phyloP scores from a whole-genome alignment of 2,329 filamentous ascomycete genomes.

The Penicillium sp. region DNA sequence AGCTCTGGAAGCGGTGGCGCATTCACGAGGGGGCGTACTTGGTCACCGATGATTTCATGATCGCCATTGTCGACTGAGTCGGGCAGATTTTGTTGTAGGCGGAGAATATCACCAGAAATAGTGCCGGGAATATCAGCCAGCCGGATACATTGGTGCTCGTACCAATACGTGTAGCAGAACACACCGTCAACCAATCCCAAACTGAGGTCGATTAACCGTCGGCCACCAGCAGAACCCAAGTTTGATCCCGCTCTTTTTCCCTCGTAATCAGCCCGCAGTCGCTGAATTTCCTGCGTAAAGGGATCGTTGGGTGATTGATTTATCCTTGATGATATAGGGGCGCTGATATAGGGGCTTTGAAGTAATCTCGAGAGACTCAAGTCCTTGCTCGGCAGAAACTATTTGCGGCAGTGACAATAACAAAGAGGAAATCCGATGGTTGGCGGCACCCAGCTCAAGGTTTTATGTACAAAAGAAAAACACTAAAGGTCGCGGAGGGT shows the following conservation, averaged over 20 bases:
- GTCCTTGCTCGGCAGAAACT: too few relatives aligned
- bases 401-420: too few relatives aligned
- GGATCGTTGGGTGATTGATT: background rate
- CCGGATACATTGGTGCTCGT: background rate
- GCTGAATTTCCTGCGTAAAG: background rate
- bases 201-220: background rate
- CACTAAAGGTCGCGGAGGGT: too few relatives aligned
- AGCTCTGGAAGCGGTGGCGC: background rate
- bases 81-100: background rate
- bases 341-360: too few relatives aligned
- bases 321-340: too few relatives aligned
- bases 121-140: background rate
- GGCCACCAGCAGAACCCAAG: background rate
- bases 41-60: background rate
- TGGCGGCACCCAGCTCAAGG: too few relatives aligned
- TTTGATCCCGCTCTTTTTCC: background rate
- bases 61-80: background rate
- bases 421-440: too few relatives aligned
- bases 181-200: background rate
- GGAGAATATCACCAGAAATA: background rate
- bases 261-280: background rate
- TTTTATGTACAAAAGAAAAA: too few relatives aligned
- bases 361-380: too few relatives aligned
- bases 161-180: background rate
- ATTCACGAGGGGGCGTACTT: background rate